Percentiles rank a stretch among this genome's conserved stretches.
Conservation (phyloP, 495 filamentous ascomycete genomes). For the Hamigera avellanea region DNA sequence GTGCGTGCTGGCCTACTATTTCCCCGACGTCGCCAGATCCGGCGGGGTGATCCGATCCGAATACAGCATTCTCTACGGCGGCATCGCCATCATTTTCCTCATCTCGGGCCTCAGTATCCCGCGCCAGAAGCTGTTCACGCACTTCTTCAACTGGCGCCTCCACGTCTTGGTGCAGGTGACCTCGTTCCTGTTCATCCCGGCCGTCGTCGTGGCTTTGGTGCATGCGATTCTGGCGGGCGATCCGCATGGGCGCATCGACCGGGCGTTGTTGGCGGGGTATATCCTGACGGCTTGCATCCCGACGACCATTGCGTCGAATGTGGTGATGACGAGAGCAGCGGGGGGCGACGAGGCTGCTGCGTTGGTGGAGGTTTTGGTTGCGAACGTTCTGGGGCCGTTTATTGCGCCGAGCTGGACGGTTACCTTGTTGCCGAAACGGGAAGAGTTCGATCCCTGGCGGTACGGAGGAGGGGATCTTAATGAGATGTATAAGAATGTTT, state of each 20-base stretch:
- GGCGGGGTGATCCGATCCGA: constrained; percentile 41
- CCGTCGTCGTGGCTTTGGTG: constrained; percentile 31
- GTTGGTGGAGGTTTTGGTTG: constrained; percentile 41
- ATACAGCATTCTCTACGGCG: constrained; percentile 43
- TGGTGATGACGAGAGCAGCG: constrained; percentile 43
- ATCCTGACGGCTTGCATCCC: constrained; percentile 44
- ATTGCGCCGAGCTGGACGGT: constrained; percentile 41
- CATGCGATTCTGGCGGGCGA: constrained; percentile 36
- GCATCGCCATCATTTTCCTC: constrained; percentile 41
- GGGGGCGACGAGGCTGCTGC: constrained; percentile 45
- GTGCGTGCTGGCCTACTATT: constrained; percentile 39
- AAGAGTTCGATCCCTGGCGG: constrained; percentile 33
- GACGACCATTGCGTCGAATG: constrained; percentile 46
- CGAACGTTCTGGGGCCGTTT: constrained; percentile 42
- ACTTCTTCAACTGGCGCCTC: constrained; percentile 40
- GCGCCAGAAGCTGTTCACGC: constrained; percentile 36
- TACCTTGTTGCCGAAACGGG: constrained; percentile 28
- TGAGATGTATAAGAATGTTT: constrained; percentile 39
- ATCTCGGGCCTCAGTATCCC: constrained; percentile 43
- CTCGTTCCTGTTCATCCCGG: constrained; percentile 40
- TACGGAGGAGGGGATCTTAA: constrained; percentile 31
- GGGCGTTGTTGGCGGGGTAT: constrained; percentile 41
- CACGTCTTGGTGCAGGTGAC: constrained; percentile 39
- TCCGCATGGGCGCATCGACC: constrained; percentile 27
- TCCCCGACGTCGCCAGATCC: constrained; percentile 41